These are phyloP conservation scores for Colletotrichum godetiae DNA, from an alignment of 2,329 filamentous ascomycete genomes.

Conservation along the genomic window DNA sequence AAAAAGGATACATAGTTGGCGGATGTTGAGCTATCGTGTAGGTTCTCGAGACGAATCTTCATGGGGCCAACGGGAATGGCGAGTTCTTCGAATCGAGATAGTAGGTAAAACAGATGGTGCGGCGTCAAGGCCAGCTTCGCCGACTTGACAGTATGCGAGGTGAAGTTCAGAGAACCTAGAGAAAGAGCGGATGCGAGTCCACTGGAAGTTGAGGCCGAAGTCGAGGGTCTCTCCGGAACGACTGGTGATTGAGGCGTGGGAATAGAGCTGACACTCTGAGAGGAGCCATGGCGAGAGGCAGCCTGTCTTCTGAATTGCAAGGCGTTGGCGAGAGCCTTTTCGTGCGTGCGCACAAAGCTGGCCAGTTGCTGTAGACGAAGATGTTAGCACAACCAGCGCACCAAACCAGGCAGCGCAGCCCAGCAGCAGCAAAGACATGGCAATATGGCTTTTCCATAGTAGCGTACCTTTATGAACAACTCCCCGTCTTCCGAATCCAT, in stretches of 20 bases:
- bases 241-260: constrained; percentile 63
- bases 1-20: constrained; percentile 97
- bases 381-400: constrained; percentile 5
- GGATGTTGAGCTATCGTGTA: constrained; percentile 87
- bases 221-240: constrained; percentile 70
- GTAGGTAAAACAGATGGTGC: constrained; percentile 95
- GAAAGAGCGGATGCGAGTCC: constrained; percentile 88
- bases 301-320: constrained; percentile 85
- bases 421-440: background rate
- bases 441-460: background rate
- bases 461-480: constrained; percentile 84
- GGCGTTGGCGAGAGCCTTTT: constrained; percentile 96
- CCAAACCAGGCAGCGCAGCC: background rate
- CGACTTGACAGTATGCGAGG: constrained; percentile 86
- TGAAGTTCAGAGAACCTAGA: constrained; percentile 84
- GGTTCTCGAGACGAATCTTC: constrained; percentile 94
- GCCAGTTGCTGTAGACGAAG: constrained; percentile 79
- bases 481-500: constrained; percentile 94
- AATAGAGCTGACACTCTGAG: constrained; percentile 72
- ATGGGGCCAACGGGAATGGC: constrained; percentile 92
- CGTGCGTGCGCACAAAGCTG: constrained; percentile 95
- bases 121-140: constrained; percentile 93
- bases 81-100: constrained; percentile 94
- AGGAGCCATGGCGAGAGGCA: constrained; percentile 74
- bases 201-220: constrained; percentile 76